Percentiles rank a stretch among this genome's conserved stretches.
Evolutionary conservation across 768 basidiomycete genomes (phyloP).

Genomic region (Lactarius evosmus): DNA sequence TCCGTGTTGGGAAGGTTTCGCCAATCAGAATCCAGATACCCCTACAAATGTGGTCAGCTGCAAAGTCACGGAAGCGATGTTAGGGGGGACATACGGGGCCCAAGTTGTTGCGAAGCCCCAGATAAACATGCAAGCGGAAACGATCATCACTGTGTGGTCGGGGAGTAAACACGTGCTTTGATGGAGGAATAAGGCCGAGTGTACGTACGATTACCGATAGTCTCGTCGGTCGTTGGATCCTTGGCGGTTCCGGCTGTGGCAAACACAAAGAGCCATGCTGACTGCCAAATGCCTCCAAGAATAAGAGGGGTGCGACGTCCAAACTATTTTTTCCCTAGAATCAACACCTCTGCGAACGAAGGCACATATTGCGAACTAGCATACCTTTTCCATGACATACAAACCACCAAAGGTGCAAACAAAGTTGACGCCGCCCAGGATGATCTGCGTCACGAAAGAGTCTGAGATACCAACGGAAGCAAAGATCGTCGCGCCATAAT

Average conservation of each 20-base stretch:
- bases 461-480: constrained; percentile 62
- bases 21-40: constrained; percentile 77
- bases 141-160: constrained; percentile 35
- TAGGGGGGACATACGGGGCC: constrained; percentile 47
- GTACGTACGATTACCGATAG: constrained; percentile 51
- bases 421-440: constrained; percentile 72
- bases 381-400: constrained; percentile 64
- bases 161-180: background rate
- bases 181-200: background rate
- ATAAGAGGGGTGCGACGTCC: constrained; percentile 65
- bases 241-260: constrained; percentile 67
- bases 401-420: constrained; percentile 68
- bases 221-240: constrained; percentile 45
- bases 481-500: constrained; percentile 63
- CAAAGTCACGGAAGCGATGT: background rate
- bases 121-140: constrained; percentile 69
- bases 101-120: constrained; percentile 68
- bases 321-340: constrained; percentile 42
- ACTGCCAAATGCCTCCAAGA: constrained; percentile 67
- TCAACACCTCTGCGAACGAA: background rate
- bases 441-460: constrained; percentile 69
- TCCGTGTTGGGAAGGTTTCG: constrained; percentile 71
- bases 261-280: constrained; percentile 67
- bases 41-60: constrained; percentile 28
- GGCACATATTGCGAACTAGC: constrained; percentile 24